Evolutionary conservation across 2,329 filamentous ascomycete species (phyloP), one percentile per base, ranked within the genome.

Genomic region (Fusarium annulatum): DNA sequence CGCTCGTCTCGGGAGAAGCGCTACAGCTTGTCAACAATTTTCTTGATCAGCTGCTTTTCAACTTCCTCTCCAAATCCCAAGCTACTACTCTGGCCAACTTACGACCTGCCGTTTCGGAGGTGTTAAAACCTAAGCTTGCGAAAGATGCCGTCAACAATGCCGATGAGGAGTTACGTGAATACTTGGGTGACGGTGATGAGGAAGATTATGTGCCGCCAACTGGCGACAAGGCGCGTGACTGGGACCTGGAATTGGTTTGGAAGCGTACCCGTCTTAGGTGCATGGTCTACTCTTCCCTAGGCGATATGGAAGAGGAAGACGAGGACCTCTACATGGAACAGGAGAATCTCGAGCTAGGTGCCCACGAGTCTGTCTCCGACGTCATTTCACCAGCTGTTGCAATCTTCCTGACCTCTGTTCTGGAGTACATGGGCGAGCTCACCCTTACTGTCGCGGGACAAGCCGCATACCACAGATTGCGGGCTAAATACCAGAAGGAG

Each of bases 281-380:
- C 81, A 99, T 99, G 96, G 96, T 99, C 28, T 98, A 98, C 81
- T 98, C 95, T 14, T 95, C 96, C 14, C 86, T 99, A 11, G 96
- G 96, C 49, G 96, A 99, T 79, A 91, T 99, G 88, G 97, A 99
- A 82, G 96, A 99, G 83, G 95, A 98, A 75, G 96, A 99, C 74
- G 96, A 98, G 81, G 96, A 98, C 79, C 90, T 91, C 57, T 94
- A 94, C 79, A 93, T 97, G 80, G 91, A 95, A 73, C 91, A 94
- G 77, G 94, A 96, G 64, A 89, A 93, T 45, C 86, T 96, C 16
- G 89, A 90, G 42, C 85, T 87, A 53, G 86, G 87, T 59, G 84
- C 84, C 30, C 85, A 88, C 45, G 90, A 91, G 67, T 85, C 88
- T 41, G 82, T 88, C 41, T 89, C 90, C 56, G 92, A 92, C 64